Base-by-base conservation (phyloP, 768 basidiomycete genomes). In the Lentinula boryana region DNA sequence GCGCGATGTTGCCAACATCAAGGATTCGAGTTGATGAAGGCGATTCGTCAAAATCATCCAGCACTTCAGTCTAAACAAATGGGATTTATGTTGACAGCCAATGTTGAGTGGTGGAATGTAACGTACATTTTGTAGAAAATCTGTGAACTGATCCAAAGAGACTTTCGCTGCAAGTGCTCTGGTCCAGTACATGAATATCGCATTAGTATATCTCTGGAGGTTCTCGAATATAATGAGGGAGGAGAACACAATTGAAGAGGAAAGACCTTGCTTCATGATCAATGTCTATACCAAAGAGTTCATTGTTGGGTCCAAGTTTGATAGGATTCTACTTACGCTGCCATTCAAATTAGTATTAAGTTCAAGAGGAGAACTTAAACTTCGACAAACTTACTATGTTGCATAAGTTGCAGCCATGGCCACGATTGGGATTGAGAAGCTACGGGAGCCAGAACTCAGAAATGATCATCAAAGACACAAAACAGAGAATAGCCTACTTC, bases 321-420 rank as follows among this genome's bases (percentile, higher is more conserved):
- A 40, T 33, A 18, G 33, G 58, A 74, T 43, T 57, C 78, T 74
- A 63, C 79, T 80, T 48, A 56, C 38, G 41, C 60, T 44, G 54
- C 40, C 16, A 13, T 35, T 10, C 8, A 8, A n/a, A 38, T 35
- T 27, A 58, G 60, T 33, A 23, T 36, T 12, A 13, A 15, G 1
- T 10, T 2, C 38, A 41, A n/a, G 18, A 7, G 31, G 12, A 18
- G 23, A 16, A 7, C 35, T 38, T 0, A 41, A 41, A 18, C 4
- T 10, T 35, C 4, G 27, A 43, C 13, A 32, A 7, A 53, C 63
- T 63, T 40, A 63, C 63, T 63, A 61, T n/a, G 76, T 67, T 1
- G 72, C 70, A 63, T 76, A 83, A 3, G 79, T 78, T 33, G 75
- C 72, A 23, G 78, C 66, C 82, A 83, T 84, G 58, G 78, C 78